A percentile compares a stretch with the other conserved stretches of the same genome.
These are phyloP conservation scores for Cyclotella cryptica DNA, from an alignment of 108 stramenopile species.

Conservation along the genomic window DNA sequence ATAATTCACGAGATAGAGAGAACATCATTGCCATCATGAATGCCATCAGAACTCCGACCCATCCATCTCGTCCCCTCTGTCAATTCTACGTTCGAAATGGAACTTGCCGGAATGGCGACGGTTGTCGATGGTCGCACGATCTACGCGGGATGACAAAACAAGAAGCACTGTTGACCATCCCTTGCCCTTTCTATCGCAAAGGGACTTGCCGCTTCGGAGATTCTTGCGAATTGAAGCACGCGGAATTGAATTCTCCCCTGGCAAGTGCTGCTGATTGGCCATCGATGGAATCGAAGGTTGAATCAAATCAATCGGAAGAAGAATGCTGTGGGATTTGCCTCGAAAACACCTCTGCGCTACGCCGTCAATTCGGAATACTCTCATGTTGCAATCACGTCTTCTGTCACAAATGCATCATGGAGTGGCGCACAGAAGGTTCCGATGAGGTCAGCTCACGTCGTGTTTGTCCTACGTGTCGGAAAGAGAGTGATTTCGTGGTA, in stretches of 20 bases:
- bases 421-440: slow-evolving; percentile 54
- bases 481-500: slow-evolving; percentile 53
- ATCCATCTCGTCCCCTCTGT: slow-evolving; percentile 39
- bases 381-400: slow-evolving; percentile 61
- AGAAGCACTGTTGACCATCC: slow-evolving; percentile 44
- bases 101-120: slow-evolving; percentile 44
- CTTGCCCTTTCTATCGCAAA: slow-evolving; percentile 37
- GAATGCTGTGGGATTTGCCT: slow-evolving; percentile 62
- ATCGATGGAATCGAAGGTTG: neutral
- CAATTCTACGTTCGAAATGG: slow-evolving; percentile 54
- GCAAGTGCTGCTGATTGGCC: neutral
- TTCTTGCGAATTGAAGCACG: slow-evolving; percentile 39
- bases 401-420: slow-evolving; percentile 60
- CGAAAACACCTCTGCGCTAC: slow-evolving; percentile 27
- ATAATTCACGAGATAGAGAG: no score
- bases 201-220: slow-evolving; percentile 52
- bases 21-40: neutral
- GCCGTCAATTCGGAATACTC: slow-evolving; percentile 51
- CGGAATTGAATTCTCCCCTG: neutral
- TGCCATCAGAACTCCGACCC: neutral
- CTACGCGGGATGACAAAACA: slow-evolving; percentile 30
- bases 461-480: slow-evolving; percentile 66
- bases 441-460: slow-evolving; percentile 34
- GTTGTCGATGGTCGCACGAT: slow-evolving; percentile 56
- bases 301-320: neutral